Conservation (phyloP, 768 basidiomycete species). For the Lactifluus piperatus region DNA sequence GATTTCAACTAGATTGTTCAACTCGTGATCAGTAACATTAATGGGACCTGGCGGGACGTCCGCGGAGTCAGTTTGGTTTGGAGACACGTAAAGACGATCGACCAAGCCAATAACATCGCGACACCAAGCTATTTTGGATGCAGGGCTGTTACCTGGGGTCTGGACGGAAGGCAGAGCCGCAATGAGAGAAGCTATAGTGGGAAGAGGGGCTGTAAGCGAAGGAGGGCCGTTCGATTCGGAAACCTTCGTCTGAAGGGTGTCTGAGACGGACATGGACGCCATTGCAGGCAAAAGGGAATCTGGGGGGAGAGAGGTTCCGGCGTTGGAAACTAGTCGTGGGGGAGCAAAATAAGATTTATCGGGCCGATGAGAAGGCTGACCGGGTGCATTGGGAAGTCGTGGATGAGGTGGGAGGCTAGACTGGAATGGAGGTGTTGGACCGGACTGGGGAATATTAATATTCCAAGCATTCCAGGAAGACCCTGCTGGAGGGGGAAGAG, state of each 20-base stretch:
- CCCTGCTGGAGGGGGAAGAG: conserved; percentile 21
- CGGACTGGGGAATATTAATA: conserved; percentile 22
- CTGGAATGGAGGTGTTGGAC: conserved; percentile 21
- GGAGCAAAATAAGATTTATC: not conserved
- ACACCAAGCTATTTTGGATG: conserved; percentile 64
- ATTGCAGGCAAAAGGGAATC: conserved; percentile 21
- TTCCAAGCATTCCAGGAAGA: conserved; percentile 26
- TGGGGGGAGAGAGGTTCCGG: not conserved
- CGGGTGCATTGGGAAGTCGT: conserved; percentile 18
- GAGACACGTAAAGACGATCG: conserved; percentile 35
- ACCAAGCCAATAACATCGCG: conserved; percentile 77
- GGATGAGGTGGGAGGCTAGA: conserved; percentile 24
- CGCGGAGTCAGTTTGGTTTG: conserved; percentile 31
- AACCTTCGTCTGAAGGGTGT: conserved; percentile 21
- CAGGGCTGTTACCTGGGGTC: conserved; percentile 45
- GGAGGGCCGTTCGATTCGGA: conserved; percentile 28
- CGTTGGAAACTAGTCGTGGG: not conserved
- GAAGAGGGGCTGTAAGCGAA: conserved; percentile 58
- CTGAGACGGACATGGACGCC: conserved; percentile 18
- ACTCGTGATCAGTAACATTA: conserved; percentile 47
- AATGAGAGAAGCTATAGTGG: conserved; percentile 51
- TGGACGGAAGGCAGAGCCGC: conserved; percentile 45
- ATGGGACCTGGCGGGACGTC: conserved; percentile 37
- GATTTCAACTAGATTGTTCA: conserved; percentile 49
- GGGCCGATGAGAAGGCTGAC: conserved; percentile 1